Evolutionary conservation across 2,329 filamentous ascomycete species (phyloP).

Genomic region (Capronia epimyces): DNA sequence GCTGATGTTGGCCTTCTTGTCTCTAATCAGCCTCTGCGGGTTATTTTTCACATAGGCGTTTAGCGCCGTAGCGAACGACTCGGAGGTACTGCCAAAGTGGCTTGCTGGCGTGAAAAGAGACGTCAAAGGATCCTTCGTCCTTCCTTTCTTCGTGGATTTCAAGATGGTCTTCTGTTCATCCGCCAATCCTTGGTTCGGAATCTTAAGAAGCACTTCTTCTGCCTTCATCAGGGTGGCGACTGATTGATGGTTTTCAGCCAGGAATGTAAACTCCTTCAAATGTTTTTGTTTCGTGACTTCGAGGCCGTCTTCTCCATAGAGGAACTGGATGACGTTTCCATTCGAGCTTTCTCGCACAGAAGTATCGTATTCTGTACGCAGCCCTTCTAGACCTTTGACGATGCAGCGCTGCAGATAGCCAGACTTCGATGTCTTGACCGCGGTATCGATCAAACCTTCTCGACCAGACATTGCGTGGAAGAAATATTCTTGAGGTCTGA

Average conservation of each 20-base stretch:
- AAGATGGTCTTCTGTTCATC: conserved; percentile 51
- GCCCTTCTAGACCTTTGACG: conserved; percentile 96
- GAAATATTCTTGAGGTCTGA: conserved; percentile 95
- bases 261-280: conserved; percentile 81
- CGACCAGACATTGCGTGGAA: conserved; percentile 99
- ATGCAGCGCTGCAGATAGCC: conserved; percentile 95
- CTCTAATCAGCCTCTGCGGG: conserved; percentile 53
- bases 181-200: conserved; percentile 12
- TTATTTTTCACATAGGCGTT: conserved; percentile 75
- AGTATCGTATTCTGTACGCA: conserved; percentile 86
- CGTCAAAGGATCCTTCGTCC: conserved; percentile 68
- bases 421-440: conserved; percentile 94
- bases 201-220: conserved; percentile 37
- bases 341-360: conserved; percentile 85
- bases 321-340: conserved; percentile 85
- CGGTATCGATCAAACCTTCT: conserved; percentile 97
- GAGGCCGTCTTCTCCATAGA: conserved; percentile 93
- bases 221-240: conserved; percentile 72
- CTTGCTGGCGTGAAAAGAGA: conserved; percentile 68
- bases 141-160: conserved; percentile 56
- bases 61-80: conserved; percentile 70
- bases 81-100: conserved; percentile 79
- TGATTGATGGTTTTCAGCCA: conserved; percentile 77
- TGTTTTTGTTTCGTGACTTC: conserved; percentile 94
- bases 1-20: conserved; percentile 51